Evolutionary conservation across 768 basidiomycete species (phyloP).

Genomic region (Termitomyces sp.): DNA sequence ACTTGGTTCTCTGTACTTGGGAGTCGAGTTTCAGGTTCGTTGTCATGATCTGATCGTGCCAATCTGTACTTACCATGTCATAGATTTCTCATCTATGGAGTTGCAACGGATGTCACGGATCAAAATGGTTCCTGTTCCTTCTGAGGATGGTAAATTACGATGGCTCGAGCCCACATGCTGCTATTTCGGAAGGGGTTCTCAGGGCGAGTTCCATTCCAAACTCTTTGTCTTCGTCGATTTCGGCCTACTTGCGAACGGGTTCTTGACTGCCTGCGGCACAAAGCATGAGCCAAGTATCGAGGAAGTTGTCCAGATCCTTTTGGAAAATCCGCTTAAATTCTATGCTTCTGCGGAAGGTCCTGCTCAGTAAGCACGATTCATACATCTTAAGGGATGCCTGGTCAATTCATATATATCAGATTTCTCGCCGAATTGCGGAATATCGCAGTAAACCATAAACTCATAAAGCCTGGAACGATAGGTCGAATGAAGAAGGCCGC

Average conservation of each 20-base stretch:
- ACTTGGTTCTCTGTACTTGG: slow-evolving; percentile 68
- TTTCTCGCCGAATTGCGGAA: slow-evolving; percentile 81
- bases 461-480: slow-evolving; percentile 45
- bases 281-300: slow-evolving; percentile 82
- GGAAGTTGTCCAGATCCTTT: slow-evolving; percentile 66
- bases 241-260: slow-evolving; percentile 73
- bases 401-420: slow-evolving; percentile 29
- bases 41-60: neutral
- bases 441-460: slow-evolving; percentile 71
- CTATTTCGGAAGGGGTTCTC: slow-evolving; percentile 51
- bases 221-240: slow-evolving; percentile 90
- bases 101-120: slow-evolving; percentile 50
- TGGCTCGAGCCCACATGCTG: slow-evolving; percentile 63
- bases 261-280: slow-evolving; percentile 84
- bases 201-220: slow-evolving; percentile 65
- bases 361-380: slow-evolving; percentile 43
- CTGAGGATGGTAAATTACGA: slow-evolving; percentile 24
- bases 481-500: slow-evolving; percentile 63
- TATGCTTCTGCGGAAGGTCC: slow-evolving; percentile 66
- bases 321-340: slow-evolving; percentile 66
- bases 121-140: slow-evolving; percentile 61
- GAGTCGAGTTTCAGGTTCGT: slow-evolving; percentile 52
- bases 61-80: neutral
- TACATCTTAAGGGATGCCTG: neutral
- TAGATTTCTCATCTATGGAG: slow-evolving; percentile 57